Conservation (phyloP, 352 stramenopile species). For the Phytophthora capsici region DNA sequence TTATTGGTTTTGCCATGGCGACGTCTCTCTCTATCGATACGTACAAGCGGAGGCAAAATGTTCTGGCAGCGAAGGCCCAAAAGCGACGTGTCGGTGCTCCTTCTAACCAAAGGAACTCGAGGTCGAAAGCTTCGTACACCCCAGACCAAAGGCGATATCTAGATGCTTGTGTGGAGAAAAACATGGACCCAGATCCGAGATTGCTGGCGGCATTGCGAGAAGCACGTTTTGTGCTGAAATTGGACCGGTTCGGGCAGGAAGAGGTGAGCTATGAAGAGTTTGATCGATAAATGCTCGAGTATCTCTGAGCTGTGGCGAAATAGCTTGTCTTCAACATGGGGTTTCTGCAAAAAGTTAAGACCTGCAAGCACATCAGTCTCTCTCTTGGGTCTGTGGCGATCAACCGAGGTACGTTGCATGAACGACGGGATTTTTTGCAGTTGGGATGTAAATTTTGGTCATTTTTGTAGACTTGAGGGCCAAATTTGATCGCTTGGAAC, state of each 20-base stretch:
- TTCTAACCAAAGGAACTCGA: not conserved
- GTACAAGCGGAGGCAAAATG: slow-evolving; percentile 66
- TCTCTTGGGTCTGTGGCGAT: slow-evolving; percentile 57
- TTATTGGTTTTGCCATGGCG: slow-evolving; percentile 20
- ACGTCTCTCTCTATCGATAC: slow-evolving; percentile 61
- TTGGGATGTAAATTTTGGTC: too few relatives aligned
- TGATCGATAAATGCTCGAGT: not conserved
- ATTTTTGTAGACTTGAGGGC: slow-evolving; percentile 50
- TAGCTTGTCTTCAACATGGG: slow-evolving; percentile 60
- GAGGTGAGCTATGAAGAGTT: slow-evolving; percentile 39
- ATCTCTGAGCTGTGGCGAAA: not conserved
- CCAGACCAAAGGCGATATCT: slow-evolving; percentile 60
- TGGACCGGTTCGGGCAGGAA: slow-evolving; percentile 58
- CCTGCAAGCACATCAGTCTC: slow-evolving; percentile 47
- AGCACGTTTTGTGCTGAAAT: slow-evolving; percentile 48
- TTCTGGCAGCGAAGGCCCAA: slow-evolving; percentile 37
- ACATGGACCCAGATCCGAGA: slow-evolving; percentile 53
- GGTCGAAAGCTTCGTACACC: slow-evolving; percentile 36
- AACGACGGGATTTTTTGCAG: too few relatives aligned
- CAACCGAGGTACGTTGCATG: slow-evolving; percentile 47
- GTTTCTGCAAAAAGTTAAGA: slow-evolving; percentile 46
- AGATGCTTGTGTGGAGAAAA: slow-evolving; percentile 61
- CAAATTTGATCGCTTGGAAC: slow-evolving; percentile 67
- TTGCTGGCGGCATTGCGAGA: slow-evolving; percentile 50
- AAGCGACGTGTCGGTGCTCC: not conserved